phyloP scores from a whole-genome alignment of 1,284 basidiomycete species.

The Tremellales sp. region DNA sequence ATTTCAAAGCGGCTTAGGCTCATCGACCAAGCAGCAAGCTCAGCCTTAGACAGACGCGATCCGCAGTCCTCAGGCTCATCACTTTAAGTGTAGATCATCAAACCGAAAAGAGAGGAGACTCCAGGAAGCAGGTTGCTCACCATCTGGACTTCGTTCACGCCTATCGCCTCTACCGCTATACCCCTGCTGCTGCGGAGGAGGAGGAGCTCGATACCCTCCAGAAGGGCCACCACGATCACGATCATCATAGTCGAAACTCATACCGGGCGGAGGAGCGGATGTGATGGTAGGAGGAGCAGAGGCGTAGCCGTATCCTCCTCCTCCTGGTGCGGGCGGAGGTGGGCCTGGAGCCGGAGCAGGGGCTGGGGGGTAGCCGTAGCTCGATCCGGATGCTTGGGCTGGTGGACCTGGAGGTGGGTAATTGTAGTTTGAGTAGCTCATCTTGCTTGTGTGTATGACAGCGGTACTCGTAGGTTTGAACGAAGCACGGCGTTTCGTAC shows the following conservation, averaged over 20 bases:
- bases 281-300: neutral
- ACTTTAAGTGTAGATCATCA: neutral
- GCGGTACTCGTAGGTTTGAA: no score
- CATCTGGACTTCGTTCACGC: slow-evolving; percentile 48
- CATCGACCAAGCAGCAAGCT: slow-evolving; percentile 41
- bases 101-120: neutral
- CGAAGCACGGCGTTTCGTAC: no score
- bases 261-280: neutral
- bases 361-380: no score
- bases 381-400: no score
- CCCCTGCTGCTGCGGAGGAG: neutral
- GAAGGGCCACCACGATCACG: no score
- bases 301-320: slow-evolving; percentile 1
- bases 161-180: slow-evolving; percentile 22
- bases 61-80: neutral
- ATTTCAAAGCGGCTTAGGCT: neutral
- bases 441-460: no score
- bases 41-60: neutral
- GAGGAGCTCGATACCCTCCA: neutral
- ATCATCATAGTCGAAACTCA: neutral
- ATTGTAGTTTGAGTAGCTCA: no score
- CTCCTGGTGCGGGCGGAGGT: slow-evolving; percentile 1
- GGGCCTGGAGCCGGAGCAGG: no score
- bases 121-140: slow-evolving; percentile 46
- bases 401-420: neutral